Evolutionary conservation across 2,329 filamentous ascomycete genomes (phyloP), one percentile per base, ranked within the genome.

Genomic region (Sporothrix inflata): DNA sequence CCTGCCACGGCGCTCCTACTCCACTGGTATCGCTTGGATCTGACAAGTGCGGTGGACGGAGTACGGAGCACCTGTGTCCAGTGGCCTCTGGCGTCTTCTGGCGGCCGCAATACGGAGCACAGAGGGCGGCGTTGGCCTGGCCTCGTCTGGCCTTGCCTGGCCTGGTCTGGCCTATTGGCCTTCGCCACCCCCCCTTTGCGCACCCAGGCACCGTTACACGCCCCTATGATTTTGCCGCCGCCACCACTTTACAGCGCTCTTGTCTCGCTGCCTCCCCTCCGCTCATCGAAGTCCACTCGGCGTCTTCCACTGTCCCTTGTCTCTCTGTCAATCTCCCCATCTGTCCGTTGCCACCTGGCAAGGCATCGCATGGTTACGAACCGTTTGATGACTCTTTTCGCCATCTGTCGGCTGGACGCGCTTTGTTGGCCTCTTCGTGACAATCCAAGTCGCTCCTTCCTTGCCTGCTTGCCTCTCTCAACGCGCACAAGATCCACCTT

Each of bases 331-430:
- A 21, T 12, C 19, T 27, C 49, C 19, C 38, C 55, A 53, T 42
- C 45, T 45, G 12, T 14, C 71, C 27, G 66, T 72, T 72, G 70
- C 72, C 70, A 72, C 72, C 70, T 30, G 27, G 27, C 49, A 57
- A 53, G 55, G 16, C 68, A 57, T 12, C 51, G 11, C 42, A 27
- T 45, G 21, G 40, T 47, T n/a, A 45, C 40, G 40, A 65, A 47
- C 38, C 3, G 61, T 55, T n/a, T 30, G 61, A 38, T 61, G 51
- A 40, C 69, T 67, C 69, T 60, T 65, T 53, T 53, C 65, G 27
- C 49, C 63, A 27, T 53, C 47, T 40, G 12, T 53, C 30, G 16
- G 65, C 34, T 68, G 63, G 63, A 19, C 27, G 42, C 63, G 65
- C 45, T 21, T 21, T 49, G 42, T 16, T 65, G 60, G 38, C 42